Evolutionary conservation across 306 rosid species (phyloP).

Genomic region (Coriaria nepalensis): DNA sequence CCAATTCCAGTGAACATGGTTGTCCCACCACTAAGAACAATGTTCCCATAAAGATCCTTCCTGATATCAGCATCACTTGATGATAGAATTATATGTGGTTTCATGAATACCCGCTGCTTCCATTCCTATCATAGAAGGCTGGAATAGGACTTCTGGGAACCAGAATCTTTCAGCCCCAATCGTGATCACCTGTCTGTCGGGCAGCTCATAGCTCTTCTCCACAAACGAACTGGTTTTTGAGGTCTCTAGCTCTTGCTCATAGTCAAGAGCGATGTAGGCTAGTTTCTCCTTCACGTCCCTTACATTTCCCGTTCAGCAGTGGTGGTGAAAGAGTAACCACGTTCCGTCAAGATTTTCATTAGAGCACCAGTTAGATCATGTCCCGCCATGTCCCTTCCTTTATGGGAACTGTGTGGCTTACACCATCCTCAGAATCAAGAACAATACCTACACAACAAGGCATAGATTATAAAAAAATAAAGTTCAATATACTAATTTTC

Average conservation of each 20-base stretch:
- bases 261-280: constrained; percentile 78
- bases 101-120: constrained; percentile 64
- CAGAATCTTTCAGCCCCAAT: constrained; percentile 23
- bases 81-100: constrained; percentile 61
- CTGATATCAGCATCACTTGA: constrained; percentile 39
- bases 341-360: constrained; percentile 80
- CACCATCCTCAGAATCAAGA: constrained; percentile 85
- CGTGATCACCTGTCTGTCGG: constrained; percentile 81
- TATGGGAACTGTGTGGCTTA: constrained; percentile 86
- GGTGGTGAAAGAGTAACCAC: constrained; percentile 86
- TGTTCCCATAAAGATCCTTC: constrained; percentile 80
- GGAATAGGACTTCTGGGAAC: constrained; percentile 88
- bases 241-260: constrained; percentile 71
- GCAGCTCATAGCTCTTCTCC: constrained; percentile 79
- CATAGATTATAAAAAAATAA: background rate
- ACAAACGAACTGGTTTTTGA: constrained; percentile 64
- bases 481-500: too few species aligned
- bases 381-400: constrained; percentile 87
- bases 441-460: constrained; percentile 48
- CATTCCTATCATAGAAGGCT: constrained; percentile 30
- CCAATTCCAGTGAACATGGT: constrained; percentile 92
- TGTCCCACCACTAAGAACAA: constrained; percentile 12
- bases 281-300: constrained; percentile 48
- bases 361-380: constrained; percentile 81
- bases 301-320: constrained; percentile 44